Conservation (phyloP, 176 grass and related monocot species). For the Eleusine coracana region DNA sequence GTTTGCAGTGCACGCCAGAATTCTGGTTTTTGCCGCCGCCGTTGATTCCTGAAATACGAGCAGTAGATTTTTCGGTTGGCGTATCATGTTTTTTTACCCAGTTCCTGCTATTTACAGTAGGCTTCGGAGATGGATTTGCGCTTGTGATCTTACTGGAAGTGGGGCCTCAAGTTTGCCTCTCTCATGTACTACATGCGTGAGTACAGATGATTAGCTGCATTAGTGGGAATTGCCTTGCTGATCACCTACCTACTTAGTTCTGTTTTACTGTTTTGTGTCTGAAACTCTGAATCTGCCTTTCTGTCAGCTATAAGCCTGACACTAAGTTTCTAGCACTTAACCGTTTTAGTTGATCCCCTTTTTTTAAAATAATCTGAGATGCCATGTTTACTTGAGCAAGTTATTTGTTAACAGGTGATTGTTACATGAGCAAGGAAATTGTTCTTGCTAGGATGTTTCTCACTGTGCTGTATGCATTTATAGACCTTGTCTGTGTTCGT, state of each 20-base stretch:
- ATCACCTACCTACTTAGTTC: slow-evolving; percentile 16
- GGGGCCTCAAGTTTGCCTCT: background rate
- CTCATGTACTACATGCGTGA: background rate
- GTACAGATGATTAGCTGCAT: background rate
- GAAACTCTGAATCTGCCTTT: background rate
- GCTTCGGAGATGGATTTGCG: background rate
- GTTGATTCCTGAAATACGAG: slow-evolving; percentile 28
- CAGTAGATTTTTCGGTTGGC: background rate
- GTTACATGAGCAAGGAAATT: too few species aligned
- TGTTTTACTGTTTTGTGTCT: background rate
- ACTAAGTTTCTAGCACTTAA: background rate
- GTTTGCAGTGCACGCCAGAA: background rate
- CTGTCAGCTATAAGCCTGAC: background rate
- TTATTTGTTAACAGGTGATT: background rate
- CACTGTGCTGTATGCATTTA: too few species aligned
- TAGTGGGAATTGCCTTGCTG: background rate
- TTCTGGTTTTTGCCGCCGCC: background rate
- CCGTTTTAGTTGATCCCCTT: background rate
- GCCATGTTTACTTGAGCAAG: background rate
- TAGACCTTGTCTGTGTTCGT: too few species aligned
- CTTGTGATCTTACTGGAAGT: background rate
- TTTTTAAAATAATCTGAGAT: background rate
- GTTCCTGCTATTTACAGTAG: slow-evolving; percentile 1
- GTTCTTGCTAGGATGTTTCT: too few species aligned
- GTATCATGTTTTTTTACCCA: slow-evolving; percentile 6